Evolutionary conservation across 495 filamentous ascomycete genomes (phyloP).

Genomic region (Aspergillus coremiiformis): DNA sequence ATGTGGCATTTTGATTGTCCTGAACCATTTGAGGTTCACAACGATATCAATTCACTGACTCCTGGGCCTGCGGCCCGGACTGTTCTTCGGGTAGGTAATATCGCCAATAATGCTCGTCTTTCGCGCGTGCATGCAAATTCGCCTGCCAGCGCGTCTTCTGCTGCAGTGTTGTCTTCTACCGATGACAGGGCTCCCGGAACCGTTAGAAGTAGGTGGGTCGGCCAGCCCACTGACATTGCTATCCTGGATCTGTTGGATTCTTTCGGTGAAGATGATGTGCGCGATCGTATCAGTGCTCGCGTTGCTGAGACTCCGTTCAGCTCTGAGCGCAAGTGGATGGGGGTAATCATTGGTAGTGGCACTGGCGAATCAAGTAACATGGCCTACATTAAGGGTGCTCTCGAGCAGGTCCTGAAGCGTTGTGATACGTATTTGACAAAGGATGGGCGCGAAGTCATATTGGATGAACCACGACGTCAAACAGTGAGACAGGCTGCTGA

Average conservation of each 20-base stretch:
- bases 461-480: slow-evolving; percentile 70
- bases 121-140: slow-evolving; percentile 53
- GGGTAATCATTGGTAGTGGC: slow-evolving; percentile 66
- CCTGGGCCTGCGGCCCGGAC: slow-evolving; percentile 66
- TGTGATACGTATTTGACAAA: slow-evolving; percentile 87
- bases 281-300: slow-evolving; percentile 72
- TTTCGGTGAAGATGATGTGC: slow-evolving; percentile 83
- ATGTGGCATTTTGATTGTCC: slow-evolving; percentile 83
- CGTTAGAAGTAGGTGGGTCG: slow-evolving; percentile 82
- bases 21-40: slow-evolving; percentile 65
- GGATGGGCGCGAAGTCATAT: slow-evolving; percentile 77
- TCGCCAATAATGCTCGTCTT: slow-evolving; percentile 89
- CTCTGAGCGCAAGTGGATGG: slow-evolving; percentile 99
- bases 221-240: slow-evolving; percentile 94
- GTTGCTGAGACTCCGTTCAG: slow-evolving; percentile 87
- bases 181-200: slow-evolving; percentile 52
- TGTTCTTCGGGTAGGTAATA: slow-evolving; percentile 83
- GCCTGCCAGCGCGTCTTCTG: slow-evolving; percentile 59
- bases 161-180: slow-evolving; percentile 71
- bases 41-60: slow-evolving; percentile 55
- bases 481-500: slow-evolving; percentile 76
- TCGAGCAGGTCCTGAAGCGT: slow-evolving; percentile 76
- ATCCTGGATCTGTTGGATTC: slow-evolving; percentile 85
- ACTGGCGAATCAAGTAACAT: slow-evolving; percentile 50
- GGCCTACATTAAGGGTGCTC: slow-evolving; percentile 90